Conservation (phyloP, 371 early-diverging fungal genomes). For the Parasitella parasitica region DNA sequence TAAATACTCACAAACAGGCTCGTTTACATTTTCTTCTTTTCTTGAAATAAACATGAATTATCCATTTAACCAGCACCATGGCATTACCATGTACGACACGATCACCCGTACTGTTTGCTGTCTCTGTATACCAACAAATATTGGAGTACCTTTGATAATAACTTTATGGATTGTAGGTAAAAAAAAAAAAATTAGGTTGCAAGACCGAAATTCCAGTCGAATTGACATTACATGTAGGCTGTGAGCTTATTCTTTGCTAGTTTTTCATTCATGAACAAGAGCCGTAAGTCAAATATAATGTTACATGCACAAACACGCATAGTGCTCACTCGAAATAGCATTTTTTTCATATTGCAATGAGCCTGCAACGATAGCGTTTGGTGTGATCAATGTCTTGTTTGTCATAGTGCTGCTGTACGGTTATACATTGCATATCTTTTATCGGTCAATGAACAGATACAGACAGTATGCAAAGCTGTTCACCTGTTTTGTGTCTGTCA, state of each 20-base stretch:
- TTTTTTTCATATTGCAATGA: slow-evolving; percentile 22
- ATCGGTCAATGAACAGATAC: neutral
- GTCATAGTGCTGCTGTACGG: slow-evolving; percentile 19
- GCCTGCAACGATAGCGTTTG: slow-evolving; percentile 21
- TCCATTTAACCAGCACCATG: neutral
- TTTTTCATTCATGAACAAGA: slow-evolving; percentile 20
- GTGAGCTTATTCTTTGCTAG: slow-evolving; percentile 24
- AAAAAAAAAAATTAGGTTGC: neutral
- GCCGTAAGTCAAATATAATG: slow-evolving; percentile 13
- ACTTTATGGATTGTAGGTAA: slow-evolving; percentile 18
- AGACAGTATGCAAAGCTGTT: slow-evolving; percentile 2
- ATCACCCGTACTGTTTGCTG: neutral
- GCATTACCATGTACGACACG: neutral
- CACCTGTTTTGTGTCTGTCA: slow-evolving; percentile 1
- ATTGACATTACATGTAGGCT: neutral
- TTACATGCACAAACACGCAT: neutral
- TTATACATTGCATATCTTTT: slow-evolving; percentile 4
- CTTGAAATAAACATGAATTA: neutral
- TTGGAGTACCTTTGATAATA: neutral
- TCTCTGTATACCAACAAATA: neutral
- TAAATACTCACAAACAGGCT: neutral
- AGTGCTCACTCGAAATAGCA: slow-evolving; percentile 6
- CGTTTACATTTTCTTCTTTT: neutral
- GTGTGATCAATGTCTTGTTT: slow-evolving; percentile 21
- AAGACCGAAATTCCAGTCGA: neutral